Evolutionary conservation across 805 yeast species (phyloP).

Genomic region (Tetrapisispora taiwanensis): DNA sequence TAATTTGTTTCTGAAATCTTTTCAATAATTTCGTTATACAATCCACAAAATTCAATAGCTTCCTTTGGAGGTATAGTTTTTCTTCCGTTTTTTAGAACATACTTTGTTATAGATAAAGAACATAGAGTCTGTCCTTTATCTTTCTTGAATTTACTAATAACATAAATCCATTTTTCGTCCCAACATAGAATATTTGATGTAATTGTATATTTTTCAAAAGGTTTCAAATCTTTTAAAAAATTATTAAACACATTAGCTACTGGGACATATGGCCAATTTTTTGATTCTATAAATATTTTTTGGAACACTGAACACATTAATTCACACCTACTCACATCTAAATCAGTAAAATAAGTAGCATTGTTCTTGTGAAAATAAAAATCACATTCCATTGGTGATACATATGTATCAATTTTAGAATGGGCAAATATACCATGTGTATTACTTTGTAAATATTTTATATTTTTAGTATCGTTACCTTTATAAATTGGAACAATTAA

Average conservation of each 20-base stretch:
- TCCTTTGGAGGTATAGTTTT: conserved; percentile 61
- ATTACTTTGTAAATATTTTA: conserved; percentile 12
- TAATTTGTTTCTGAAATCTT: conserved; percentile 33
- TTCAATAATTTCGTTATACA: conserved; percentile 44
- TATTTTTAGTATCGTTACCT: conserved; percentile 15
- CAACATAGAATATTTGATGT: conserved; percentile 59
- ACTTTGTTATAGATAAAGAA: conserved; percentile 61
- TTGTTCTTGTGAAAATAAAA: conserved; percentile 81
- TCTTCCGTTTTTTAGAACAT: conserved; percentile 72
- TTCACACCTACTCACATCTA: conserved; percentile 69
- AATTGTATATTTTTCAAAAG: conserved; percentile 50
- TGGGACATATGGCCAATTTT: conserved; percentile 54
- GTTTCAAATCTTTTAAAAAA: conserved; percentile 63
- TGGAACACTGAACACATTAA: conserved; percentile 49
- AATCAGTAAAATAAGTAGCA: conserved; percentile 71
- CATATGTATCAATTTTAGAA: conserved; percentile 39
- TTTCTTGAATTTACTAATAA: conserved; percentile 51
- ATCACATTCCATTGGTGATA: conserved; percentile 74
- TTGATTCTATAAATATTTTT: conserved; percentile 38
- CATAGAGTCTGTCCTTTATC: conserved; percentile 32
- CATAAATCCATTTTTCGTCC: conserved; percentile 81
- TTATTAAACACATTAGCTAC: conserved; percentile 61
- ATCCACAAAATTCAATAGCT: conserved; percentile 46
- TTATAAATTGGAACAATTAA: conserved; percentile 32
- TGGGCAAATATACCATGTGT: conserved; percentile 33